Base-by-base conservation (phyloP, 805 yeast species). In the Candida cerambycidarum region DNA sequence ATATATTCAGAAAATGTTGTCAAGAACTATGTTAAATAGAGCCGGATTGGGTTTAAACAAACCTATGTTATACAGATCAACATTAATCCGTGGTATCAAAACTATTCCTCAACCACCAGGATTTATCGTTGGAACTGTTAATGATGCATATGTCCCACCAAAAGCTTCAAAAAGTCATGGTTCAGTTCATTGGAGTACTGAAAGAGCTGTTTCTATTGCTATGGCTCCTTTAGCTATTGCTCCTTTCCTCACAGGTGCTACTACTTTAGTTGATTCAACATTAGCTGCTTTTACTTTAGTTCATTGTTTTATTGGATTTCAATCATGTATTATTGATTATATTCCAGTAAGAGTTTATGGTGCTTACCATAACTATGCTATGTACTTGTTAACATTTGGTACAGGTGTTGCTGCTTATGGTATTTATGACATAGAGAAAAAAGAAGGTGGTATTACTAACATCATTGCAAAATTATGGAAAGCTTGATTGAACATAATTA, bases 311-410 rank as follows among this genome's bases (percentile, higher is more conserved):
- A 79, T 79, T 38, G 95, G 93, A 2, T 80, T 85, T 71, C 82
- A 80, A 56, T 73, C 87, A 32, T 84, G 93, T 71, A 85, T 86
- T 53, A 76, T 77, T 43, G 93, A 86, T 63, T 84, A 85, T 65
- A 82, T 86, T 42, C 93, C 92, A 39, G 68, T 69, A 58, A 78
- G 92, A 68, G 86, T 81, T 27, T 86, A 76, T 55, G 89, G 90
- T 12, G 50, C 71, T 25, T 74, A 77, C 75, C 87, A 84, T 64
- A 72, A 68, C 44, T 62, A 61, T 45, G 85, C 87, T 43, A 77
- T 78, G 76, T 73, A 75, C 52, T 56, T 81, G 37, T 70, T 86
- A 57, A 70, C 80, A 29, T 59, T 80, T 18, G 92, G 93, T 35
- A 73, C 87, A 17, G 73, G 76, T 18, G 63, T 84, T 31, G 79